Percentiles rank a stretch among this genome's conserved stretches.
phyloP scores from a whole-genome alignment of 2,329 filamentous ascomycete species.

The Stemphylium vesicarium region DNA sequence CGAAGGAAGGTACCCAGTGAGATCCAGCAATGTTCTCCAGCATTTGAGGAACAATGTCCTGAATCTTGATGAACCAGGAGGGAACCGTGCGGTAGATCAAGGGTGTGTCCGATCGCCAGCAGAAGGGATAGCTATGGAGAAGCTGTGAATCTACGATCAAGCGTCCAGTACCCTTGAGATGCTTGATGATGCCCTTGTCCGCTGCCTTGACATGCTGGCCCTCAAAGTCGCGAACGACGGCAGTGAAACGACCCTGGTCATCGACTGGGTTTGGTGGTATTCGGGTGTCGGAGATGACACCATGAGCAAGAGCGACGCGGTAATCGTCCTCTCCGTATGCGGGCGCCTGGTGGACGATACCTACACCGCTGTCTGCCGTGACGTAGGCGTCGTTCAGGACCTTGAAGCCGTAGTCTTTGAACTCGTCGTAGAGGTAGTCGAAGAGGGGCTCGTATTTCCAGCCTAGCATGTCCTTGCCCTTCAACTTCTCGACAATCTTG shows the following conservation, averaged over 20 bases:
- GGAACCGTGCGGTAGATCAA: constrained; percentile 91
- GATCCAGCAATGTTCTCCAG: constrained; percentile 87
- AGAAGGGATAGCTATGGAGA: constrained; percentile 91
- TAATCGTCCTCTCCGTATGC: constrained; percentile 98
- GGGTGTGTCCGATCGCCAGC: constrained; percentile 92
- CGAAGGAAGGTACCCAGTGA: constrained; percentile 88
- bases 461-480: constrained; percentile 82
- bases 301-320: constrained; percentile 75
- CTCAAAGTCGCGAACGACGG: constrained; percentile 77
- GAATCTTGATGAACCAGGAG: constrained; percentile 93
- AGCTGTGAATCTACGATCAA: constrained; percentile 86
- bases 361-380: constrained; percentile 86
- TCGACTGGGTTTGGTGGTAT: constrained; percentile 92
- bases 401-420: constrained; percentile 82
- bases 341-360: constrained; percentile 91
- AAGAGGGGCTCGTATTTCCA: constrained; percentile 92
- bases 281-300: constrained; percentile 77
- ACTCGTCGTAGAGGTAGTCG: constrained; percentile 86
- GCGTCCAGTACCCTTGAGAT: constrained; percentile 77
- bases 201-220: constrained; percentile 91
- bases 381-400: constrained; percentile 87
- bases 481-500: constrained; percentile 78
- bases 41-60: constrained; percentile 83
- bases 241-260: constrained; percentile 79
- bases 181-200: constrained; percentile 91